Evolutionary conservation across 192 early-diverging fungal species (phyloP).

Genomic region (Ambispora gerdemannii): DNA sequence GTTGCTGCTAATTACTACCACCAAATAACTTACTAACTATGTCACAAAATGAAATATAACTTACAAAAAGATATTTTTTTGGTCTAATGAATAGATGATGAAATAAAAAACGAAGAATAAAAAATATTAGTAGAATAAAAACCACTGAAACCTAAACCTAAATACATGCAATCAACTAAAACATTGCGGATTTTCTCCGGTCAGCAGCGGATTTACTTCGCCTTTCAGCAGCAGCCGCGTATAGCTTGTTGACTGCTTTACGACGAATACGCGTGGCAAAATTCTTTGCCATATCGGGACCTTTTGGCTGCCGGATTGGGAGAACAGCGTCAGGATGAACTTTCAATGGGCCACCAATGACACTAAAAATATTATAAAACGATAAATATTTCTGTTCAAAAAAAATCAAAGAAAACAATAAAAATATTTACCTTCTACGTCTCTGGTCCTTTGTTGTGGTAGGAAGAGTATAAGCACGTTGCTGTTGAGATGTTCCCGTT

Average conservation of each 20-base stretch:
- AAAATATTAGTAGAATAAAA: too few relatives aligned
- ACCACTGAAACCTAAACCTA: too few relatives aligned
- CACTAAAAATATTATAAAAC: conserved; percentile 1
- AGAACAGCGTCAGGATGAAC: conserved; percentile 26
- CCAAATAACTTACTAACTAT: too few relatives aligned
- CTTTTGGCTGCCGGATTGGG: conserved; percentile 30
- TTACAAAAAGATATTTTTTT: too few relatives aligned
- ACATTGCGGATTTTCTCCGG: conserved; percentile 30
- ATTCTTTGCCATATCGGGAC: conserved; percentile 28
- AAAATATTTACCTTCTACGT: conserved; percentile 28
- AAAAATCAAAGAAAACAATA: background rate
- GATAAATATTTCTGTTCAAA: too few relatives aligned
- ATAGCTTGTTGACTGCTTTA: conserved; percentile 30
- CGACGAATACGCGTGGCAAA: conserved; percentile 32
- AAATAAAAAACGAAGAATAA: too few relatives aligned
- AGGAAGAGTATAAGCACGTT: conserved; percentile 5
- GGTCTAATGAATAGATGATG: too few relatives aligned
- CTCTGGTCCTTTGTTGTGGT: conserved; percentile 22
- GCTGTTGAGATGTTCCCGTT: conserved; percentile 11
- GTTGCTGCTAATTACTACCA: too few relatives aligned
- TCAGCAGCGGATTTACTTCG: conserved; percentile 28
- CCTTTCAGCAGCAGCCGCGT: conserved; percentile 26
- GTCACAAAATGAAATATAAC: too few relatives aligned
- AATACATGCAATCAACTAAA: too few relatives aligned
- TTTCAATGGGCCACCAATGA: conserved; percentile 28